Base-by-base conservation (phyloP, 2,329 filamentous ascomycete species). In the Phaeomoniella chlamydospora region DNA sequence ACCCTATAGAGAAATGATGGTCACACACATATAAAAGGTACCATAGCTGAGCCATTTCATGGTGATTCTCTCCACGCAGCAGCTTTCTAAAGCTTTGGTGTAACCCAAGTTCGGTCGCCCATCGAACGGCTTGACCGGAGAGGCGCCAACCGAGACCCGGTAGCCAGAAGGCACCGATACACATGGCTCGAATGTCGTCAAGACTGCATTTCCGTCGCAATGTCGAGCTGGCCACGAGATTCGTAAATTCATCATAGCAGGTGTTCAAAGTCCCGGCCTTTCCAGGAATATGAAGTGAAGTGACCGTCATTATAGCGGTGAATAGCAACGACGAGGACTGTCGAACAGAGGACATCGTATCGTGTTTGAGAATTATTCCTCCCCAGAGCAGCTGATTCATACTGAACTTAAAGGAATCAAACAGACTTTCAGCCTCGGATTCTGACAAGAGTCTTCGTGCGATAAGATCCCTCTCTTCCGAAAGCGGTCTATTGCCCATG, bases 11-110 rank as follows among this genome's bases (percentile, higher is more conserved):
- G 17, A 77, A 70, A 49, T 79, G 74, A 41, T 77, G 74, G 45
- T 79, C 74, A 45, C 73, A 77, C 1, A 77, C 71, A 45, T 77
- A 79, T 1, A 76, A 53, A 19, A 75, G 49, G 49, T 75, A 77
- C 73, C 73, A 77, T 10, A 77, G 52, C 14, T 74, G 61, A 3
- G 73, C 63, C 22, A 66, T 64, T 39, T 75, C 70, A 38, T 68
- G 64, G 37, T 70, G 60, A 41, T 69, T 61, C 19, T 62, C 58
- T 0, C 66, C 65, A 17, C 61, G 58, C 2, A 67, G 55, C 31
- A 68, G 58, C 44, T 65, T 66, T 32, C 63, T 59, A 38, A 65
- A 69, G 37, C 61, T 67, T 39, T 68, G 67, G 43, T 73, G 69
- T 3, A 74, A 54, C 19, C 70, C 68, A 33, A 74, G 54, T 45